phyloP scores from a whole-genome alignment of 805 yeast species.

The Yarrowia alimentaria region DNA sequence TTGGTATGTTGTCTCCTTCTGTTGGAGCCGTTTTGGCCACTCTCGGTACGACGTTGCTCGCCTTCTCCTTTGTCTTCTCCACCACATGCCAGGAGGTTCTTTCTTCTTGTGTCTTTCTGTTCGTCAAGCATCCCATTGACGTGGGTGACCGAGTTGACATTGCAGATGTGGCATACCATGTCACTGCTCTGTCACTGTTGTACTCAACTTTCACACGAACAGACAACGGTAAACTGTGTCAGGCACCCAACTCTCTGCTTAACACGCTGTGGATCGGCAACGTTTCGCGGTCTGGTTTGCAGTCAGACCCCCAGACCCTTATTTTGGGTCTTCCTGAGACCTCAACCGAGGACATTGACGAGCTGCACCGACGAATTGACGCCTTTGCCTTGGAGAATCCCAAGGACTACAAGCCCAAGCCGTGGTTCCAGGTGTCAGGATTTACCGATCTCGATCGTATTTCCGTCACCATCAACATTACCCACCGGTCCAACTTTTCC shows the following conservation, averaged over 20 bases:
- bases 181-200: conserved; percentile 40
- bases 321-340: conserved; percentile 43
- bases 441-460: conserved; percentile 41
- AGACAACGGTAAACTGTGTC: conserved; percentile 38
- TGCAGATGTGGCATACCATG: conserved; percentile 35
- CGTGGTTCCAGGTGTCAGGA: conserved; percentile 39
- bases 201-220: conserved; percentile 40
- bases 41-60: conserved; percentile 43
- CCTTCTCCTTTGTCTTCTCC: conserved; percentile 43
- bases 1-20: conserved; percentile 45
- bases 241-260: conserved; percentile 43
- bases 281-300: conserved; percentile 40
- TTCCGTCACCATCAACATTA: conserved; percentile 36
- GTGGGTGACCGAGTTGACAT: conserved; percentile 44
- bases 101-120: conserved; percentile 42
- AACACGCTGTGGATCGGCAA: conserved; percentile 43
- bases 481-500: conserved; percentile 38
- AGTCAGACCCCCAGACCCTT: conserved; percentile 34
- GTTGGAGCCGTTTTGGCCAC: conserved; percentile 45
- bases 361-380: conserved; percentile 35
- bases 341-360: conserved; percentile 39
- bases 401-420: conserved; percentile 41
- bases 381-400: conserved; percentile 39
- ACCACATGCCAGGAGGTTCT: conserved; percentile 43
- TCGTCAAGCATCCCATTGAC: conserved; percentile 46